Evolutionary conservation across 2,329 filamentous ascomycete genomes (phyloP), one percentile per base, ranked within the genome.

Genomic region (Byssothecium circinans): DNA sequence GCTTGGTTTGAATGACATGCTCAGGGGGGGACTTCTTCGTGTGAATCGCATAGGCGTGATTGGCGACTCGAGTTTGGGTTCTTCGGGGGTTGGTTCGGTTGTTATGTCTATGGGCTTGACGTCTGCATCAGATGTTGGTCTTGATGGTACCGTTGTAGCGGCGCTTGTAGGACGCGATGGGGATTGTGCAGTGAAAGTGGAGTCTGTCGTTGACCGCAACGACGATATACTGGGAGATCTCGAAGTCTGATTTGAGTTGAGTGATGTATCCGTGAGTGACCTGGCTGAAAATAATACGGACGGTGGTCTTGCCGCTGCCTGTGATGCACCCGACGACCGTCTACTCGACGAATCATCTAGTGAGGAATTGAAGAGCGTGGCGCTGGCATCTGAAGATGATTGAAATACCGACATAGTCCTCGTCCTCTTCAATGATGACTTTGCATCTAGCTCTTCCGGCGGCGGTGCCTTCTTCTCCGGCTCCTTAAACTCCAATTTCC

Each of bases 401-500:
- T 64, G 52, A 15, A 67, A 38, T 23, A 67, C 61, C 0, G 65
- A 68, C 2, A 67, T 57, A 3, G 67, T 69, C 25, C 66, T 47
- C 1, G 66, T 62, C 33, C 67, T 52, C 18, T 60, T 53, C 7
- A 66, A 33, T 6, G 47, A 36, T 3, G 57, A 53, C 39, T 54
- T 60, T 2, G 64, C 64, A 8, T 55, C 47, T n/a, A 54, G 53
- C 20, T 59, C 56, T 14, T 56, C 50, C 5, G 38, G 40, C 2
- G 48, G 20, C 8, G 40, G 37, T 29, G 55, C 60, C 41, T 61
- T 65, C 12, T 56, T 49, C 23, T 66, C 62, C 2, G 64, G 56
- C 37, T 68, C 64, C 44, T 69, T 69, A 43, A 61, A 62, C 33
- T 71, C 69, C 2, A 73, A 50, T 27, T 71, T 72, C 10, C 67